A percentile compares a stretch with the other conserved stretches of the same genome.
phyloP scores from a whole-genome alignment of 176 grass and related monocot species.

The Alloteropsis semialata region DNA sequence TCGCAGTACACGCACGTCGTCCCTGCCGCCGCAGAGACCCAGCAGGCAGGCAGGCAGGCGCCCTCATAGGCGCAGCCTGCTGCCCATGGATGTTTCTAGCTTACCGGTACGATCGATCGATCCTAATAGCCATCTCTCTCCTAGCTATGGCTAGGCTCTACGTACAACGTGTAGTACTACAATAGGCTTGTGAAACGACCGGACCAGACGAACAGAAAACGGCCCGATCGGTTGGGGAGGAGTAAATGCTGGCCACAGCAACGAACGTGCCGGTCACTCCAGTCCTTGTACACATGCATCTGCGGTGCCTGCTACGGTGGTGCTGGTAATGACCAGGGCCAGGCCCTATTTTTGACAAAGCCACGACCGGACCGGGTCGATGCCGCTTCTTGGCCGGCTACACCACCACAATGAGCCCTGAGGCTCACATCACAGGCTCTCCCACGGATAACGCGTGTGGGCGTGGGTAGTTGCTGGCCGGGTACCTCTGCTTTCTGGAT shows the following conservation, averaged over 20 bases:
- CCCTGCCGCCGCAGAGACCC: not conserved
- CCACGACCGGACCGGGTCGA: not conserved
- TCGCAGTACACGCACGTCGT: not conserved
- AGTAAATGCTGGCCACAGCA: constrained; percentile 12
- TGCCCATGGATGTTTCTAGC: not conserved
- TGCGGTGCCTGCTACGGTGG: not conserved
- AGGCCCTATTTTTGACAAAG: constrained; percentile 23
- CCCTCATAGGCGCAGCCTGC: not conserved
- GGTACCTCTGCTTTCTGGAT: constrained; percentile 27
- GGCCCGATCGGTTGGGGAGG: not conserved
- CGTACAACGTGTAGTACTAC: not conserved
- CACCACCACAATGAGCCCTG: not conserved
- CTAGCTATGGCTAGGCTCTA: not conserved
- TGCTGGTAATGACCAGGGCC: not conserved
- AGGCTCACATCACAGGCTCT: not conserved
- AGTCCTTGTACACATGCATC: not conserved
- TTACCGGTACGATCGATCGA: not conserved
- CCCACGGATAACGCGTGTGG: constrained; percentile 19
- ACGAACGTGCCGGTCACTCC: constrained; percentile 16
- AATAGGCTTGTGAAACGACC: constrained; percentile 2
- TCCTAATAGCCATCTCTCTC: not conserved
- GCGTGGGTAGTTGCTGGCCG: not conserved
- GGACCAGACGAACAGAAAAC: constrained; percentile 19
- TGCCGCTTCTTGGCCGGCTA: not conserved
- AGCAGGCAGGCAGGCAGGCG: no score